Percentiles rank a stretch among this genome's conserved stretches.
phyloP scores from a whole-genome alignment of 495 filamentous ascomycete species.

The Tuber melanosporum region DNA sequence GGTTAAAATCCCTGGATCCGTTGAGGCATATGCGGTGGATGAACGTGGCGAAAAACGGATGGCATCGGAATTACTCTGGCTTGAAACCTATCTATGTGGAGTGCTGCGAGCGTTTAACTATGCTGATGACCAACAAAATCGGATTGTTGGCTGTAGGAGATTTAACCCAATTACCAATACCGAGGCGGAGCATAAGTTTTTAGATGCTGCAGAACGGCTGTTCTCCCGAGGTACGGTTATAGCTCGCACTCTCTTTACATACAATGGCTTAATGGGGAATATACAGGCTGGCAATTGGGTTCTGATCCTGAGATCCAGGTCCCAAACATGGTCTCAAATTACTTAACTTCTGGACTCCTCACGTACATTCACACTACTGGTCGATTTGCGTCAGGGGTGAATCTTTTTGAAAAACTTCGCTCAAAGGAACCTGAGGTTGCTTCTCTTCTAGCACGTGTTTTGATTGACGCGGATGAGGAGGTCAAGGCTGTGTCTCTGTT shows the following conservation, averaged over 20 bases:
- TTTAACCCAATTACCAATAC: slow-evolving; percentile 98
- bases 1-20: slow-evolving; percentile 88
- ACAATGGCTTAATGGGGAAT: slow-evolving; percentile 15
- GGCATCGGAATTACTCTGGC: slow-evolving; percentile 86
- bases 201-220: slow-evolving; percentile 87
- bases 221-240: slow-evolving; percentile 75
- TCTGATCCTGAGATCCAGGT: slow-evolving; percentile 97
- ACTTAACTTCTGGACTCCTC: slow-evolving; percentile 93
- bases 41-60: slow-evolving; percentile 89
- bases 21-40: slow-evolving; percentile 94
- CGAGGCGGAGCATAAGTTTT: slow-evolving; percentile 91
- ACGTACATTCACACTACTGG: slow-evolving; percentile 95
- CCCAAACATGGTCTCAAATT: slow-evolving; percentile 94
- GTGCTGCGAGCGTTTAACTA: slow-evolving; percentile 91
- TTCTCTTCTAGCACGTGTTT: slow-evolving; percentile 79
- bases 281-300: slow-evolving; percentile 80
- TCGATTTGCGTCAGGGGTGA: slow-evolving; percentile 90
- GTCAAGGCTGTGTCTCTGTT: slow-evolving; percentile 85
- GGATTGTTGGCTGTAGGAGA: slow-evolving; percentile 84
- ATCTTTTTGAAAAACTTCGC: slow-evolving; percentile 93
- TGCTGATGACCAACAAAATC: slow-evolving; percentile 87
- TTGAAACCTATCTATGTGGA: slow-evolving; percentile 93
- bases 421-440: slow-evolving; percentile 87
- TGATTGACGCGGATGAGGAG: slow-evolving; percentile 90
- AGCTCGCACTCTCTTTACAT: background rate